Base-by-base conservation (phyloP, 768 basidiomycete genomes). In the Naematelia aurantialba region DNA sequence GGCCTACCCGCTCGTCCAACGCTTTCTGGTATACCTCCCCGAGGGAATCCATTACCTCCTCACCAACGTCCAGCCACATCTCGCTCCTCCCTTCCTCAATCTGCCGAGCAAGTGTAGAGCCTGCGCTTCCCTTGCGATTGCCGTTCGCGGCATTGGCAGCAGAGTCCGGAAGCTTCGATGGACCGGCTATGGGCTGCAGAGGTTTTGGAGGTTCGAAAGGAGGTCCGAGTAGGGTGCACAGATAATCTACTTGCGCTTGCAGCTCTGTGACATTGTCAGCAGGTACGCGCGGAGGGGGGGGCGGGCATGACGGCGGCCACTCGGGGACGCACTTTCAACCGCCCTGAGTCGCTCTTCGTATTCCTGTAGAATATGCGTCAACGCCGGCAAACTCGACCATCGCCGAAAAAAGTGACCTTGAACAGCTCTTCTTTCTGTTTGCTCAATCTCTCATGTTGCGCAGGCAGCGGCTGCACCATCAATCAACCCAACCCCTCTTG, bases 181-280 rank as follows among this genome's bases (percentile, higher is more conserved):
- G 58, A 0, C 61, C 55, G 5, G 70, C 65, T 42, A 72, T 63
- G 5, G 69, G 64, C 14, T 65, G 59, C 2, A 74, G 52, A 69
- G 65, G 72, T 74, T 72, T 56, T 0, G 83, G 65, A 3, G 82
- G 78, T 17, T 87, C 87, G 29, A 86, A 81, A 2, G 81, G 58
- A 31, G 91, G 83, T 24, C 89, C 91, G 4, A 97, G 84, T 72
- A 94, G 90, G 25, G 84, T 82, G 65, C 90, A 83, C 14, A 93
- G 78, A 83, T 86, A 88, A 72, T 91, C 88, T 30, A 92, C 85
- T 56, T 91, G 87, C 11, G 85, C 76, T 62, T 91, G 84, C 29
- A 83, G 81, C 8, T 79, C 78, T 5, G 85, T 19, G 11, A 3
- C n/a, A 12, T 21, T 21, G 45, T 27, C 27, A 45, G 19, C 4